Conservation (phyloP, 208 protist genomes). For the Crithidia bombi region DNA sequence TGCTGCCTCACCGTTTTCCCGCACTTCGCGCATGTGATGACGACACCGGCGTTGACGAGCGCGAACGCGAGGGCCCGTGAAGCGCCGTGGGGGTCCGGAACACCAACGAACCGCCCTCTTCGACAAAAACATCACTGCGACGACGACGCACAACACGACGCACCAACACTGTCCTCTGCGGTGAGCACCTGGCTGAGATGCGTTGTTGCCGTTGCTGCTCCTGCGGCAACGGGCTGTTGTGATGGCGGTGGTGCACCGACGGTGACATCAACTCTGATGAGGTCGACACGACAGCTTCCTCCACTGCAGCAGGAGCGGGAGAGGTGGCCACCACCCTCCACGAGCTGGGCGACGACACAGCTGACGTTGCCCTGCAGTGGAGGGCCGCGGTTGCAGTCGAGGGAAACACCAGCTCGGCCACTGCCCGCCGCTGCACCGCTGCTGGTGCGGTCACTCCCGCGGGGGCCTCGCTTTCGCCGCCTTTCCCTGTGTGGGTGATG, state of each 20-base stretch:
- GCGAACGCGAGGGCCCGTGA: slow-evolving; percentile 3
- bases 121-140: slow-evolving; percentile 34
- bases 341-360: not conserved
- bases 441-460: too few species aligned
- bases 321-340: not conserved
- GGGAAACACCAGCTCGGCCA: too few species aligned
- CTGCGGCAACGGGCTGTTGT: not conserved
- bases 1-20: not conserved
- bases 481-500: not conserved
- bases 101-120: slow-evolving; percentile 28
- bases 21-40: slow-evolving; percentile 3
- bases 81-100: slow-evolving; percentile 13
- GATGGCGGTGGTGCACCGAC: not conserved
- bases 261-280: not conserved
- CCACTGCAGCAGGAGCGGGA: not conserved
- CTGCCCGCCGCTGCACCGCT: too few species aligned
- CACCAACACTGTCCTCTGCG: slow-evolving; percentile 25
- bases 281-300: not conserved
- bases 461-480: not conserved
- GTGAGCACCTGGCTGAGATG: not conserved
- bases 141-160: slow-evolving; percentile 37
- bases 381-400: too few species aligned
- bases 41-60: not conserved
- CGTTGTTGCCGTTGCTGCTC: not conserved
- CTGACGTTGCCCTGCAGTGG: not conserved